phyloP scores from a whole-genome alignment of 106 monocot genomes.

The Dioscorea alata region DNA sequence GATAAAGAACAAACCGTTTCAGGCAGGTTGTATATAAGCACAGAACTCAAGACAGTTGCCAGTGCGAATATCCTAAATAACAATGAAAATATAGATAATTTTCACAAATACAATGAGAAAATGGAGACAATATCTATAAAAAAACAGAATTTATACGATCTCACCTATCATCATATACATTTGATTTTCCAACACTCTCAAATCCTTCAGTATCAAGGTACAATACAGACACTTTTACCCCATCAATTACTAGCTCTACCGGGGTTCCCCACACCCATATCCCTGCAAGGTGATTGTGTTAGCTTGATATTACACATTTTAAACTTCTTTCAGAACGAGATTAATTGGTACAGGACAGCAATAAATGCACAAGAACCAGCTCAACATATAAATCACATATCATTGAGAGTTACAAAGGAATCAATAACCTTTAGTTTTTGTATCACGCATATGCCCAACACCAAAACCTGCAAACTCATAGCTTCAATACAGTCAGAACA shows the following conservation, averaged over 20 bases:
- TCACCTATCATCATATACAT: slow-evolving; percentile 99
- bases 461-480: slow-evolving; percentile 76
- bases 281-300: slow-evolving; percentile 37
- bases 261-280: slow-evolving; percentile 99
- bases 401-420: background rate
- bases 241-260: slow-evolving; percentile 75
- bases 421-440: slow-evolving; percentile 95
- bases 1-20: slow-evolving; percentile 64
- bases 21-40: slow-evolving; percentile 80
- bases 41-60: slow-evolving; percentile 86
- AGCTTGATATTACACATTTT: background rate
- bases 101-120: too few relatives aligned
- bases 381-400: background rate
- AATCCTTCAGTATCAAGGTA: slow-evolving; percentile 99
- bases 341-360: background rate
- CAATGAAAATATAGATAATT: background rate
- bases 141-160: background rate
- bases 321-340: background rate
- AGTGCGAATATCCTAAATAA: slow-evolving; percentile 87
- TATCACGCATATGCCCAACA: slow-evolving; percentile 99
- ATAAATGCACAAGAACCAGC: background rate
- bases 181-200: slow-evolving; percentile 99
- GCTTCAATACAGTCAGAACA: background rate
- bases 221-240: slow-evolving; percentile 75
- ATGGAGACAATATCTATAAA: too few relatives aligned